Conservation (phyloP, 495 filamentous ascomycete species). For the Gamarada debralockiae region DNA sequence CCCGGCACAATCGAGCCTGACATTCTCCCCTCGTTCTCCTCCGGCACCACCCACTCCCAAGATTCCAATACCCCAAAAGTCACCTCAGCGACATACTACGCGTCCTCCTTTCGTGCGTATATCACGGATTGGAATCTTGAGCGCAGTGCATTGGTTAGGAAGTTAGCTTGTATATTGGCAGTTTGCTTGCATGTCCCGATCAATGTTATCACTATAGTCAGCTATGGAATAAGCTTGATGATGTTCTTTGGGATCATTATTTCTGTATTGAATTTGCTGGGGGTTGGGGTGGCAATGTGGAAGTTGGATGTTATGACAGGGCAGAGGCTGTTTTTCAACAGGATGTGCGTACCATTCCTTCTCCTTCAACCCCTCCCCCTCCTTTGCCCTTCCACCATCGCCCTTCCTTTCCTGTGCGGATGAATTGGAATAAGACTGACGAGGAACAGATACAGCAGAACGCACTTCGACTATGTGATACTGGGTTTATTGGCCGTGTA, state of each 20-base stretch:
- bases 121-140: background rate
- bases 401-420: background rate
- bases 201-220: conserved; percentile 6
- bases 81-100: background rate
- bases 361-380: background rate
- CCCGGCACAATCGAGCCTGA: background rate
- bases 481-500: background rate
- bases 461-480: conserved; percentile 11
- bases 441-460: conserved; percentile 1
- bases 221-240: conserved; percentile 3
- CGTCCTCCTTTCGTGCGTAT: conserved; percentile 4
- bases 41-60: background rate
- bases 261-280: conserved; percentile 5
- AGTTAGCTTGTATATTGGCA: background rate
- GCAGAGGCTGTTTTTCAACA: conserved; percentile 6
- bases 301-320: conserved; percentile 14
- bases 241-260: conserved; percentile 1
- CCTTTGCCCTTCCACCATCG: background rate
- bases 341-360: conserved; percentile 4
- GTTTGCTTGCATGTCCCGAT: conserved; percentile 10
- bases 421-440: background rate
- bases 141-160: background rate
- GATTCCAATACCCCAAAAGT: background rate
- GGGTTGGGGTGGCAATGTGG: conserved; percentile 5
- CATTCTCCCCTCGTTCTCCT: background rate